Conservation (phyloP, 169 alveolate species). For the Toxoplasma gondii region DNA sequence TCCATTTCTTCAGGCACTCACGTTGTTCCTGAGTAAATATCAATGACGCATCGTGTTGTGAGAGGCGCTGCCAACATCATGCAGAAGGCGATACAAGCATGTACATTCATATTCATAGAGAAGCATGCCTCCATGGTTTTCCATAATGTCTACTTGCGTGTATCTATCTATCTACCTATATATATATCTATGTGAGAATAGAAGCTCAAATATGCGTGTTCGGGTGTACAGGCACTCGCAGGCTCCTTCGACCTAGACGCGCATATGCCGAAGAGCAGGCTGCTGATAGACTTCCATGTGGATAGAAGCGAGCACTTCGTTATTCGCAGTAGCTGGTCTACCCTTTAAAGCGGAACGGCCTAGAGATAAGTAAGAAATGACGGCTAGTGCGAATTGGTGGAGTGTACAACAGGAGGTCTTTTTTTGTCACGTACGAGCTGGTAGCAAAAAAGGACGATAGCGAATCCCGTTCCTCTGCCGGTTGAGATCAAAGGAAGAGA, state of each 20-base stretch:
- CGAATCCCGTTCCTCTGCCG: constrained; percentile 33
- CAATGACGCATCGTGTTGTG: neutral
- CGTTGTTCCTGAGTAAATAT: neutral
- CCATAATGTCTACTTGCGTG: neutral
- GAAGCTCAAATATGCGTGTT: too few relatives aligned
- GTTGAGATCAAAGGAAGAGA: neutral
- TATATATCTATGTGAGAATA: neutral
- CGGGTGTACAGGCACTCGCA: too few relatives aligned
- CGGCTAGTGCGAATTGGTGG: too few relatives aligned
- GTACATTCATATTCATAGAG: neutral
- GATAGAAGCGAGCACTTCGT: too few relatives aligned
- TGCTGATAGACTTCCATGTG: too few relatives aligned
- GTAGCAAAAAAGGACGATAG: constrained; percentile 24
- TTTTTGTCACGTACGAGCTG: constrained; percentile 22
- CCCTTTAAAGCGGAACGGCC: neutral
- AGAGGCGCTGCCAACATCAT: too few relatives aligned
- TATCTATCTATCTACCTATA: neutral
- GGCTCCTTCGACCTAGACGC: too few relatives aligned
- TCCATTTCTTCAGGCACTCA: constrained; percentile 19
- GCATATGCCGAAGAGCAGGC: too few relatives aligned
- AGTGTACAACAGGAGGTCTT: too few relatives aligned
- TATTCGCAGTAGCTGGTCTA: neutral
- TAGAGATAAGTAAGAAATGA: too few relatives aligned
- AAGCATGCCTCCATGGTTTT: neutral
- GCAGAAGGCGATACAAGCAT: too few relatives aligned